These are phyloP conservation scores for Rickenella mellea DNA, from an alignment of 768 basidiomycete species.

Conservation along the genomic window DNA sequence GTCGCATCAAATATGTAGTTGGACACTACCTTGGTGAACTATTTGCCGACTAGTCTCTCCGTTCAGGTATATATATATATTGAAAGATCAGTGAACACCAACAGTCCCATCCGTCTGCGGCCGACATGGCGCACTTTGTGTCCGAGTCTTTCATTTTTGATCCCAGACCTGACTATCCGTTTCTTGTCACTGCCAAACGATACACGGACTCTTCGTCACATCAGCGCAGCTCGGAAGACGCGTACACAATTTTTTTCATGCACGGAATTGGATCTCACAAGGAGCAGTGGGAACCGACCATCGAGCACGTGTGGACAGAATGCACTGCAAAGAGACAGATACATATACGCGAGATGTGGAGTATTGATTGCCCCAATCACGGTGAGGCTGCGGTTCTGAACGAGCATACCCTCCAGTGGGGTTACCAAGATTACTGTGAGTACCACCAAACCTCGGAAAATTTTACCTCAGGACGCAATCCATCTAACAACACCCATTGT, in stretches of 20 bases:
- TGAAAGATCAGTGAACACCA: no score
- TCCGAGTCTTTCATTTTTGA: constrained; percentile 38
- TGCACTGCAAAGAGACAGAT: background rate
- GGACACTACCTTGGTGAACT: no score
- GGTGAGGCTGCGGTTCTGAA: constrained; percentile 43
- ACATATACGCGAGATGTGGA: constrained; percentile 5
- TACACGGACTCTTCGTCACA: constrained; percentile 20
- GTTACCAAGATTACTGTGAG: constrained; percentile 35
- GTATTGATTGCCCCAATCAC: constrained; percentile 44
- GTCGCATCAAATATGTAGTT: no score
- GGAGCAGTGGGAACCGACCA: constrained; percentile 44
- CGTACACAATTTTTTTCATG: constrained; percentile 23
- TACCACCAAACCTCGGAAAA: constrained; percentile 1
- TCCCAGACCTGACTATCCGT: constrained; percentile 40
- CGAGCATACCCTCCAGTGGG: constrained; percentile 28
- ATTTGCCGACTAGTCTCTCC: no score
- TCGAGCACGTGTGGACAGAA: constrained; percentile 29
- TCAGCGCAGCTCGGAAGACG: constrained; percentile 27
- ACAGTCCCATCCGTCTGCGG: no score
- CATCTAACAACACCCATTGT: background rate
- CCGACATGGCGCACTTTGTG: no score
- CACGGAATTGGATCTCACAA: no score
- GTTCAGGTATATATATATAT: no score
- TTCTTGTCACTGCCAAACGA: constrained; percentile 38
- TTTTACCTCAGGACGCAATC: background rate